Percentiles rank a stretch among this genome's conserved stretches.
phyloP scores from a whole-genome alignment of 768 basidiomycete species.

The Trametes maxima region DNA sequence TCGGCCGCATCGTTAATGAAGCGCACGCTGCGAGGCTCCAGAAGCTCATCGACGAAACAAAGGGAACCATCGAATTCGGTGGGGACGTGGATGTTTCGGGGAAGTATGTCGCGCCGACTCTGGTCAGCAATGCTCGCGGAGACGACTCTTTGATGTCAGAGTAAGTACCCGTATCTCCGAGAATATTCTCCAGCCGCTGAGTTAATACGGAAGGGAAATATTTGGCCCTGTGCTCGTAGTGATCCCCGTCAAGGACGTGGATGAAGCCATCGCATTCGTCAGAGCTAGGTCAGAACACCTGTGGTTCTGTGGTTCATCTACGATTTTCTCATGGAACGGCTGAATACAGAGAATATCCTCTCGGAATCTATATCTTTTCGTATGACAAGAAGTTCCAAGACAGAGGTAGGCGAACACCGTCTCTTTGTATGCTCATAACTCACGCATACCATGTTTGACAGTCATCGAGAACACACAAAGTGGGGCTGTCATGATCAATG shows the following conservation, averaged over 20 bases:
- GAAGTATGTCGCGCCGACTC: constrained; percentile 68
- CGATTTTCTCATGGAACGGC: neutral
- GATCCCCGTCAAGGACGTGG: constrained; percentile 62
- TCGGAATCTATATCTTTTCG: constrained; percentile 76
- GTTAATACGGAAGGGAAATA: constrained; percentile 54
- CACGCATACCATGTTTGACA: constrained; percentile 28
- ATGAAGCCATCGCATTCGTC: constrained; percentile 69
- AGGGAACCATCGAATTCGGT: constrained; percentile 65
- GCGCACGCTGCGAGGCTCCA: constrained; percentile 59
- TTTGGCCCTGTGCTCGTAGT: constrained; percentile 84
- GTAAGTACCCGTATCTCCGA: constrained; percentile 40
- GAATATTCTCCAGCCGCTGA: neutral
- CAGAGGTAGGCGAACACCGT: constrained; percentile 44
- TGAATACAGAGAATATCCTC: constrained; percentile 60
- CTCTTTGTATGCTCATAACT: neutral
- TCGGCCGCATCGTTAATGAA: constrained; percentile 51
- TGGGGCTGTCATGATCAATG: constrained; percentile 73
- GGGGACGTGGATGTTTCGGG: constrained; percentile 56
- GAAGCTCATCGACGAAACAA: constrained; percentile 56
- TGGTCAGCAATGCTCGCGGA: constrained; percentile 58
- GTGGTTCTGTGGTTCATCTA: neutral
- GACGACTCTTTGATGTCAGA: constrained; percentile 77
- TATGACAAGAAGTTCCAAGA: constrained; percentile 55
- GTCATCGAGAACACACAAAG: constrained; percentile 72
- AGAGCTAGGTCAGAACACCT: constrained; percentile 48